A percentile compares a stretch with the other conserved stretches of the same genome.
These are phyloP conservation scores for Hippophae tibetana DNA, from an alignment of 306 rosid species.

Conservation along the genomic window DNA sequence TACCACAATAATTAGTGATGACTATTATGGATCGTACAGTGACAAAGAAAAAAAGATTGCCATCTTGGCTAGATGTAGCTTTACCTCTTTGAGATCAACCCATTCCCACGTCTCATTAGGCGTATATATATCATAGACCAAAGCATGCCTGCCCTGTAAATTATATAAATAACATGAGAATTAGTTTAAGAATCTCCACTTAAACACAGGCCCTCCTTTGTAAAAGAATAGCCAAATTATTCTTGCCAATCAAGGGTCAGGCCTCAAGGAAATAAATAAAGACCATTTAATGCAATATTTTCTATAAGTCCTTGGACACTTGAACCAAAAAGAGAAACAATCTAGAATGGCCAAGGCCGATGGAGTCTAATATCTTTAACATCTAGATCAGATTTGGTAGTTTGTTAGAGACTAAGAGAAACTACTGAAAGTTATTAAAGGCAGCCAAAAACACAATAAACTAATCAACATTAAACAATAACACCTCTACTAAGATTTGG, in stretches of 20 bases:
- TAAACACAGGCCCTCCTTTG: constrained; percentile 1
- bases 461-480: too few relatives aligned
- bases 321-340: background rate
- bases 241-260: constrained; percentile 8
- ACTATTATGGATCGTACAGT: background rate
- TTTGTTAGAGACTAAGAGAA: too few relatives aligned
- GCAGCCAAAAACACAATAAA: too few relatives aligned
- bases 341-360: background rate
- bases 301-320: too few relatives aligned
- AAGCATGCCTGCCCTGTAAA: constrained; percentile 76
- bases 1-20: background rate
- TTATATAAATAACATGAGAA: constrained; percentile 5
- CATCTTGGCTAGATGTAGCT: background rate
- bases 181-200: background rate
- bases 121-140: constrained; percentile 75
- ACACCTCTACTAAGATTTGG: too few relatives aligned
- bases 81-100: constrained; percentile 95
- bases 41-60: background rate
- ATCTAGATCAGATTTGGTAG: too few relatives aligned
- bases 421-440: too few relatives aligned
- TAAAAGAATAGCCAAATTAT: background rate
- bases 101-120: constrained; percentile 87
- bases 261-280: background rate
- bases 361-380: background rate
- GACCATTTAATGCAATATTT: background rate